Evolutionary conservation across 306 rosid species (phyloP).

Genomic region (Pueraria montana): DNA sequence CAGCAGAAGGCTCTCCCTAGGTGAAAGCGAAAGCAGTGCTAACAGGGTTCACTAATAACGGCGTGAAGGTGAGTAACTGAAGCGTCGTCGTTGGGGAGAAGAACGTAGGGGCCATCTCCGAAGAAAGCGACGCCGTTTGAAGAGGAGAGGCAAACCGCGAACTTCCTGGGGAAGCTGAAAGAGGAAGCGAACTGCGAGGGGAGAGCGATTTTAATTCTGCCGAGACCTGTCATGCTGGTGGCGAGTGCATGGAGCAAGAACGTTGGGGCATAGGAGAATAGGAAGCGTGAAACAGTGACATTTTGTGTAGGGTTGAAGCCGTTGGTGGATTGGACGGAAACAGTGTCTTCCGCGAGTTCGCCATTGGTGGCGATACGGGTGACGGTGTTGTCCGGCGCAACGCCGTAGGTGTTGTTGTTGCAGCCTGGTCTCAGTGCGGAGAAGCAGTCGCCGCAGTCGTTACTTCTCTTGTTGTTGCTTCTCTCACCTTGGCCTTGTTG

Average conservation of each 20-base stretch:
- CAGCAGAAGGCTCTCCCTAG: constrained; percentile 57
- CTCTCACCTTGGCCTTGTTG: too few relatives aligned
- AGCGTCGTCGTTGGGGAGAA: constrained; percentile 54
- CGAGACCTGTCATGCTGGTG: constrained; percentile 71
- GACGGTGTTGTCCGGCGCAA: constrained; percentile 55
- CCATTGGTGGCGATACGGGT: constrained; percentile 63
- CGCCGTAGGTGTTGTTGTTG: constrained; percentile 71
- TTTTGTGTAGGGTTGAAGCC: constrained; percentile 58
- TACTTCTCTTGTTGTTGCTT: too few relatives aligned
- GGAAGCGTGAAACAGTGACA: constrained; percentile 54
- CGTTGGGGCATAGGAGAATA: constrained; percentile 65
- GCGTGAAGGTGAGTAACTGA: constrained; percentile 56
- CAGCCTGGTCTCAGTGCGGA: constrained; percentile 67
- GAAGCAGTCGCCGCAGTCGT: constrained; percentile 63
- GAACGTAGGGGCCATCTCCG: constrained; percentile 64
- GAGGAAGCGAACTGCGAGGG: constrained; percentile 68
- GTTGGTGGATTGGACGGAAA: constrained; percentile 60
- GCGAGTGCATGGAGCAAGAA: constrained; percentile 59
- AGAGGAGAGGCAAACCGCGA: constrained; percentile 62
- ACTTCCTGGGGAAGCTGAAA: constrained; percentile 66
- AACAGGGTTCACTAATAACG: constrained; percentile 58
- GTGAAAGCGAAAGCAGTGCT: constrained; percentile 66
- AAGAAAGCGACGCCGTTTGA: constrained; percentile 58
- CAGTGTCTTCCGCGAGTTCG: constrained; percentile 58
- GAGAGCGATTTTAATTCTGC: constrained; percentile 57